A percentile compares a stretch with the other conserved stretches of the same genome.
Evolutionary conservation across 2,329 filamentous ascomycete genomes (phyloP).

Genomic region (Neopestalotiopsis sp.): DNA sequence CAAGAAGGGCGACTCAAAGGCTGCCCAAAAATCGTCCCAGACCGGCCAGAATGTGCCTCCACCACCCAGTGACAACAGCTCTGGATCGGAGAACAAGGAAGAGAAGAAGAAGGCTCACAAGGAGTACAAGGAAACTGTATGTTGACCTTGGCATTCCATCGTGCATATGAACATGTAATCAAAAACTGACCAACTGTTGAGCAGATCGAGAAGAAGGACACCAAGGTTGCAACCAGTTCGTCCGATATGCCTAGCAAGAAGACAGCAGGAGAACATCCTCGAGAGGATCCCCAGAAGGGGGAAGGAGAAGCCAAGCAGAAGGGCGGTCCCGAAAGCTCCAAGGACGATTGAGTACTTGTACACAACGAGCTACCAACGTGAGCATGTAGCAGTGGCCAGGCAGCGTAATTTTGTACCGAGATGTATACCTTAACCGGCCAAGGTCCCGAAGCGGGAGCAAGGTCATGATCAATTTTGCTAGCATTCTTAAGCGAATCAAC

Average conservation of each 20-base stretch:
- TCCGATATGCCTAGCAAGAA: conserved; percentile 32
- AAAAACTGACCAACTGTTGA: neutral
- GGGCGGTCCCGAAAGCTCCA: conserved; percentile 22
- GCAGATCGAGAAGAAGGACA: conserved; percentile 28
- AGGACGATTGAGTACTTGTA: neutral
- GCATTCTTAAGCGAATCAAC: neutral
- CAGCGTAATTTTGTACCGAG: too few relatives aligned
- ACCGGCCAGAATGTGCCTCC: conserved; percentile 26
- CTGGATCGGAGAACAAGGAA: conserved; percentile 25
- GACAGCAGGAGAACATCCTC: conserved; percentile 27
- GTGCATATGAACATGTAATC: neutral
- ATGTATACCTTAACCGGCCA: too few relatives aligned
- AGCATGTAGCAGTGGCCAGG: too few relatives aligned
- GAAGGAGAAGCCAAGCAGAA: conserved; percentile 27
- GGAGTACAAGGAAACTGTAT: conserved; percentile 28
- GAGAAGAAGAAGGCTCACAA: conserved; percentile 30
- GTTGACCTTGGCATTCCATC: neutral
- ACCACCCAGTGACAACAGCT: conserved; percentile 25
- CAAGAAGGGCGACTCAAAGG: conserved; percentile 10
- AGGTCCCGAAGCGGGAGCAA: too few relatives aligned
- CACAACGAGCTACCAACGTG: too few relatives aligned
- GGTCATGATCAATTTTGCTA: too few relatives aligned
- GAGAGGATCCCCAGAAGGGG: conserved; percentile 34
- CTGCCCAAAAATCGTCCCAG: conserved; percentile 18
- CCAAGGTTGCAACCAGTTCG: conserved; percentile 26